phyloP scores from a whole-genome alignment of 495 filamentous ascomycete species.

The Penicillium nucicola region DNA sequence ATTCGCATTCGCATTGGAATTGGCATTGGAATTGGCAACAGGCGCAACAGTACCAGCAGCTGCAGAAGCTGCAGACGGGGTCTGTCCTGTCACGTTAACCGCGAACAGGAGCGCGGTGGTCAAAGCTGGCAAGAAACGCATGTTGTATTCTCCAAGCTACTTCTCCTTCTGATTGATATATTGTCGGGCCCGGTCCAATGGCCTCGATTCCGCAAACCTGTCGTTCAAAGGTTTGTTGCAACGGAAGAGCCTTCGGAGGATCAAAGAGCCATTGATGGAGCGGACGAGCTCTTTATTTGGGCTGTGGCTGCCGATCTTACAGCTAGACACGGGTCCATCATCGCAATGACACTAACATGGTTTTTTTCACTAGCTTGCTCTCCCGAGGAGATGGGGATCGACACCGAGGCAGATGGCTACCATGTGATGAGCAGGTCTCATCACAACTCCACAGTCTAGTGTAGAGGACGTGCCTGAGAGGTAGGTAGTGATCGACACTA shows the following conservation, averaged over 20 bases:
- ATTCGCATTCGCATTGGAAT: slow-evolving; percentile 4
- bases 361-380: slow-evolving; percentile 1
- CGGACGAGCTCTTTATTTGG: slow-evolving; percentile 24
- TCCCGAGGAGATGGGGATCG: slow-evolving; percentile 15
- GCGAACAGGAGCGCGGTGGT: slow-evolving; percentile 23
- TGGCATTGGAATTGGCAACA: slow-evolving; percentile 2
- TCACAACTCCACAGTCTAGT: slow-evolving; percentile 4
- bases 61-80: slow-evolving; percentile 5
- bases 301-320: slow-evolving; percentile 14
- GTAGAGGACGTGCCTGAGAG: slow-evolving; percentile 3
- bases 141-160: slow-evolving; percentile 12
- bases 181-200: slow-evolving; percentile 8
- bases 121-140: slow-evolving; percentile 28
- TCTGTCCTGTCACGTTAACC: slow-evolving; percentile 18
- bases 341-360: slow-evolving; percentile 2
- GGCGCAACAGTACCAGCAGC: neutral
- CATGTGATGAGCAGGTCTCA: slow-evolving; percentile 17
- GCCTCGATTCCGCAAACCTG: slow-evolving; percentile 18
- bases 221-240: slow-evolving; percentile 18
- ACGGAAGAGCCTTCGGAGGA: slow-evolving; percentile 16
- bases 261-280: slow-evolving; percentile 3
- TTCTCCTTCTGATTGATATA: neutral
- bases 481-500: slow-evolving; percentile 1
- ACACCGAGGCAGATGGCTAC: slow-evolving; percentile 18
- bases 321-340: slow-evolving; percentile 13